phyloP scores from a whole-genome alignment of 2,329 filamentous ascomycete species.

The Hypoxylon sp. region DNA sequence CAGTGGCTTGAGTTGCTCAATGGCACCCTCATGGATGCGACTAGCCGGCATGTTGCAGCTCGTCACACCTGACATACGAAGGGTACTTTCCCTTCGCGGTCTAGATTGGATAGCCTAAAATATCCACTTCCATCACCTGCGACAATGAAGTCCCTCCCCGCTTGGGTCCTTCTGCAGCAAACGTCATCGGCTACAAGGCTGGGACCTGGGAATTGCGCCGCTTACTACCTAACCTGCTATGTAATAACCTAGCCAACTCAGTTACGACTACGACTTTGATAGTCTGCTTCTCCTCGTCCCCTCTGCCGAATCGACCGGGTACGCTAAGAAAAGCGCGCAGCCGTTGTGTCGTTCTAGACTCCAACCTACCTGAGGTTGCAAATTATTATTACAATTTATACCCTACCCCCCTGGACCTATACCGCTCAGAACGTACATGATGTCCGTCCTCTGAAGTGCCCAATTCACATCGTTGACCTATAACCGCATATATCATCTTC shows the following conservation, averaged over 20 bases:
- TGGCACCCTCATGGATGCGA: conserved; percentile 21
- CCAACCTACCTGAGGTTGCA: neutral
- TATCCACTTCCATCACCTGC: conserved; percentile 27
- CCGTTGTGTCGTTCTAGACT: neutral
- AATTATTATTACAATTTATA: neutral
- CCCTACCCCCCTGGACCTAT: neutral
- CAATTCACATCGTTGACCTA: conserved; percentile 5
- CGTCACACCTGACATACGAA: conserved; percentile 13
- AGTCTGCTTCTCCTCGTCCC: neutral
- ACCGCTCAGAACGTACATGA: conserved; percentile 15
- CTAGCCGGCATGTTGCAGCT: conserved; percentile 22
- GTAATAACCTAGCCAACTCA: neutral
- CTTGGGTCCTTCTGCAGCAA: conserved; percentile 37
- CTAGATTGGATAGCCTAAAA: conserved; percentile 26
- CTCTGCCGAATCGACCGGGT: neutral
- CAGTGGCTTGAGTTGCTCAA: neutral
- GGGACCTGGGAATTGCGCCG: conserved; percentile 26
- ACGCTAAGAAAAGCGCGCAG: conserved; percentile 7
- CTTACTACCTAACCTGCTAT: conserved; percentile 6
- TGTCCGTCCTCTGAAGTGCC: conserved; percentile 23
- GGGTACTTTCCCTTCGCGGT: conserved; percentile 27
- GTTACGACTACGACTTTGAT: conserved; percentile 10
- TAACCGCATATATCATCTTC: neutral
- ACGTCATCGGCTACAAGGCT: conserved; percentile 45
- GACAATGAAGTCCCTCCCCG: conserved; percentile 35